Percentiles rank a stretch among this genome's conserved stretches.
phyloP scores from a whole-genome alignment of 1,284 basidiomycete genomes.

The Butyriboletus appendiculatus region DNA sequence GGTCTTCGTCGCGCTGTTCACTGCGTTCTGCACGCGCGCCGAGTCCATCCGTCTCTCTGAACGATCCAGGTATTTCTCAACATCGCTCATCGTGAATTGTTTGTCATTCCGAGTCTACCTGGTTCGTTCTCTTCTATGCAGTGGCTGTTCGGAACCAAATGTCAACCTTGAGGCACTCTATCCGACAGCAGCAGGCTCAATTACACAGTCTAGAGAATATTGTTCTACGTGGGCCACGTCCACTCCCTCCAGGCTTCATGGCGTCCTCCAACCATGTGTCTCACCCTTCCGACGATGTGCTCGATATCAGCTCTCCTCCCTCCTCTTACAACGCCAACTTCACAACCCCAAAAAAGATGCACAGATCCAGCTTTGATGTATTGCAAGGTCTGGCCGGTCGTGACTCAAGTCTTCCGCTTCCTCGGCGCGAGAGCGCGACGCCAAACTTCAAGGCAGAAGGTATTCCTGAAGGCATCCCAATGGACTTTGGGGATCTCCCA shows the following conservation, averaged over 20 bases:
- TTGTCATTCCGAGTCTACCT: constrained; percentile 26
- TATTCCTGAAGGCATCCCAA: constrained; percentile 72
- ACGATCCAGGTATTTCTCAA: constrained; percentile 55
- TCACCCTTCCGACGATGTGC: constrained; percentile 37
- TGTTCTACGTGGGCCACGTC: constrained; percentile 62
- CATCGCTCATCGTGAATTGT: constrained; percentile 20
- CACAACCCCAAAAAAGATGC: constrained; percentile 47
- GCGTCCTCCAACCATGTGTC: constrained; percentile 31
- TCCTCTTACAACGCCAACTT: constrained; percentile 36
- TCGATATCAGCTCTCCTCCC: constrained; percentile 40
- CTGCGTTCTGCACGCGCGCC: constrained; percentile 48
- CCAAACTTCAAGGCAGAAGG: constrained; percentile 47
- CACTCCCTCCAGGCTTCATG: constrained; percentile 48
- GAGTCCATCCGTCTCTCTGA: constrained; percentile 52
- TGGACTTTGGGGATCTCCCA: constrained; percentile 46
- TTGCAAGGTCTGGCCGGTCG: constrained; percentile 68
- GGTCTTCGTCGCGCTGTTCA: constrained; percentile 62
- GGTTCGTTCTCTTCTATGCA: constrained; percentile 39
- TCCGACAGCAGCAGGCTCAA: constrained; percentile 76
- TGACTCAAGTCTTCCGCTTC: constrained; percentile 71
- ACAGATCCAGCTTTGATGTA: constrained; percentile 71
- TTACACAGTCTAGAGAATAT: constrained; percentile 64
- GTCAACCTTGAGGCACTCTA: constrained; percentile 73
- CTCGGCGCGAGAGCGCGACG: constrained; percentile 48
- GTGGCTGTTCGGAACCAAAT: constrained; percentile 73